Evolutionary conservation across 2,329 filamentous ascomycete genomes (phyloP).

Genomic region (Neophaeococcomyces aloes): DNA sequence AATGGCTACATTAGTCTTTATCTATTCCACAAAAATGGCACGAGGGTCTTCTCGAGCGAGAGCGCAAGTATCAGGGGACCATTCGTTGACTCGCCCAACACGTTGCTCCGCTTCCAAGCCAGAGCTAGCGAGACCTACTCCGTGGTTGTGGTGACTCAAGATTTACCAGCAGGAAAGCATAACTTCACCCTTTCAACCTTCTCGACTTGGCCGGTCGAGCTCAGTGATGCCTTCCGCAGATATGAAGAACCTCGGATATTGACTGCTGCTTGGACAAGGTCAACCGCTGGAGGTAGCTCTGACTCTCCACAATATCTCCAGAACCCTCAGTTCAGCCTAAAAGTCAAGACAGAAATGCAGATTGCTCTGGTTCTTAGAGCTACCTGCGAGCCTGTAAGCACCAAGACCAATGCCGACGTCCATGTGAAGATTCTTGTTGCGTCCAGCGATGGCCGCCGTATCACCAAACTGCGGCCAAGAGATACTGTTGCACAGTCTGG

Average conservation of each 20-base stretch:
- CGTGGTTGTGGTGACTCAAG: slow-evolving; percentile 66
- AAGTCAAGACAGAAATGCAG: neutral
- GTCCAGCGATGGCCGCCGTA: slow-evolving; percentile 47
- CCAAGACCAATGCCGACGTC: slow-evolving; percentile 58
- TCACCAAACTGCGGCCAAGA: slow-evolving; percentile 56
- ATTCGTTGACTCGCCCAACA: slow-evolving; percentile 92
- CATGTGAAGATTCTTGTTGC: slow-evolving; percentile 70
- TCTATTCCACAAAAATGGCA: slow-evolving; percentile 61
- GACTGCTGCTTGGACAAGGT: slow-evolving; percentile 60
- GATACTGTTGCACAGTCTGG: slow-evolving; percentile 75
- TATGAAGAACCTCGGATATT: slow-evolving; percentile 51
- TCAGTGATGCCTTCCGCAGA: slow-evolving; percentile 52
- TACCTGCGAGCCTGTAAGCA: slow-evolving; percentile 30
- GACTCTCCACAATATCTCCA: slow-evolving; percentile 64
- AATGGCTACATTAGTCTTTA: slow-evolving; percentile 82
- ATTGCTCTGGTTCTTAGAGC: slow-evolving; percentile 14
- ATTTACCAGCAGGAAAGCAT: slow-evolving; percentile 61
- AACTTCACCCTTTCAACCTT: slow-evolving; percentile 83
- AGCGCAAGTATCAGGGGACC: slow-evolving; percentile 62
- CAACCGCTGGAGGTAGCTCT: slow-evolving; percentile 76
- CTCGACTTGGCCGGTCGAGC: slow-evolving; percentile 51
- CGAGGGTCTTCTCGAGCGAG: slow-evolving; percentile 63
- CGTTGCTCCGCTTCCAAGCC: slow-evolving; percentile 63
- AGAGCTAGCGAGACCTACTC: slow-evolving; percentile 44
- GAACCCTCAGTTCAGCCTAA: slow-evolving; percentile 76